A percentile compares a stretch with the other conserved stretches of the same genome.
Evolutionary conservation across 805 yeast species (phyloP).

Genomic region (Pichia cabralensis): DNA sequence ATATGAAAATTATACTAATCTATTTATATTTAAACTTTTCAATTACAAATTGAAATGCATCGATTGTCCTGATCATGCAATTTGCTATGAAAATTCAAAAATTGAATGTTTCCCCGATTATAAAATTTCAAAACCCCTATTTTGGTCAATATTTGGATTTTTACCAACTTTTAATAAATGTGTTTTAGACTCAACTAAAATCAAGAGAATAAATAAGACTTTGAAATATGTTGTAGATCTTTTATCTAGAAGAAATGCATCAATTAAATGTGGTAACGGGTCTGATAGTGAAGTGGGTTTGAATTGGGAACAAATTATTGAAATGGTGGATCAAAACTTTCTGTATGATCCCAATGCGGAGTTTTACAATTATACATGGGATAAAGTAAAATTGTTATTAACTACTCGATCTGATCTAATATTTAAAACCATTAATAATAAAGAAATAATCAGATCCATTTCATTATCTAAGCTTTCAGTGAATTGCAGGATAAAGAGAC

Average conservation of each 20-base stretch:
- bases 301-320: conserved; percentile 58
- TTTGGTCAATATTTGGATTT: conserved; percentile 39
- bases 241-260: conserved; percentile 64
- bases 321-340: conserved; percentile 43
- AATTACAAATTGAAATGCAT: conserved; percentile 62
- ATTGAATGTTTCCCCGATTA: conserved; percentile 69
- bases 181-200: conserved; percentile 66
- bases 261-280: conserved; percentile 29
- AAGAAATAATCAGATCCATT: conserved; percentile 16
- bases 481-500: conserved; percentile 19
- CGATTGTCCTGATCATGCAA: conserved; percentile 75
- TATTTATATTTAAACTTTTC: conserved; percentile 23
- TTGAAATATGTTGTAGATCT: conserved; percentile 55
- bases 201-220: conserved; percentile 57
- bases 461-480: conserved; percentile 21
- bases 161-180: conserved; percentile 60
- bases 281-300: conserved; percentile 23
- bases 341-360: conserved; percentile 13
- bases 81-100: conserved; percentile 55
- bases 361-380: conserved; percentile 19
- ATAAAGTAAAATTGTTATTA: conserved; percentile 12
- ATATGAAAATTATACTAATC: conserved; percentile 31
- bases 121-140: conserved; percentile 41
- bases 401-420: conserved; percentile 6
- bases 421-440: neutral